Evolutionary conservation across 2,329 filamentous ascomycete genomes (phyloP).

Genomic region (Sordariomycetes sp.): DNA sequence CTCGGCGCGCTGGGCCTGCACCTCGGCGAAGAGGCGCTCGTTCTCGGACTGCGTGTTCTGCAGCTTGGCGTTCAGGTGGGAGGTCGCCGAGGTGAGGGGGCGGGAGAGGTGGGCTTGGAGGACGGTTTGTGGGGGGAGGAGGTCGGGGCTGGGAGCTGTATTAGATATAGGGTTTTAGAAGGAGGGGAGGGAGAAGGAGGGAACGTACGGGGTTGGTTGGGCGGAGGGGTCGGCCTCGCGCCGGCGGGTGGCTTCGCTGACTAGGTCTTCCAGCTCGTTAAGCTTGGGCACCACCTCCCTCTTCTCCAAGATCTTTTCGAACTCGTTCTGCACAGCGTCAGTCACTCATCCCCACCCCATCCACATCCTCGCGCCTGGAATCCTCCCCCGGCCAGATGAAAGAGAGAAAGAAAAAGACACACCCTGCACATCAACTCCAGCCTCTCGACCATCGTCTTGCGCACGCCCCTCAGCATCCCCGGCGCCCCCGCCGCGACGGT

Average conservation of each 20-base stretch:
- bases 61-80: slow-evolving; percentile 44
- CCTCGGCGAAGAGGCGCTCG: slow-evolving; percentile 36
- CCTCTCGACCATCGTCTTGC: slow-evolving; percentile 46
- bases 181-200: neutral
- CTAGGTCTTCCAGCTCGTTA: slow-evolving; percentile 47
- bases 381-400: neutral
- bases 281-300: slow-evolving; percentile 44
- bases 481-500: slow-evolving; percentile 42
- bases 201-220: slow-evolving; percentile 33
- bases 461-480: slow-evolving; percentile 39
- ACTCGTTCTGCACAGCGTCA: slow-evolving; percentile 34
- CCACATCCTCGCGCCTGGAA: slow-evolving; percentile 3
- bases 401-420: neutral
- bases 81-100: slow-evolving; percentile 39
- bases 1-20: slow-evolving; percentile 43
- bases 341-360: slow-evolving; percentile 8
- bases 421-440: slow-evolving; percentile 42
- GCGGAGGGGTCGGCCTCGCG: slow-evolving; percentile 17
- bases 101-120: slow-evolving; percentile 44
- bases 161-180: neutral
- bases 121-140: slow-evolving; percentile 39
- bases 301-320: slow-evolving; percentile 39
- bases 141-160: slow-evolving; percentile 35
- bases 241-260: slow-evolving; percentile 35
- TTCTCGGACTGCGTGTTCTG: slow-evolving; percentile 48